These are phyloP conservation scores for Gossypium mustelinum DNA, from an alignment of 345 rosid species.

Conservation along the genomic window DNA sequence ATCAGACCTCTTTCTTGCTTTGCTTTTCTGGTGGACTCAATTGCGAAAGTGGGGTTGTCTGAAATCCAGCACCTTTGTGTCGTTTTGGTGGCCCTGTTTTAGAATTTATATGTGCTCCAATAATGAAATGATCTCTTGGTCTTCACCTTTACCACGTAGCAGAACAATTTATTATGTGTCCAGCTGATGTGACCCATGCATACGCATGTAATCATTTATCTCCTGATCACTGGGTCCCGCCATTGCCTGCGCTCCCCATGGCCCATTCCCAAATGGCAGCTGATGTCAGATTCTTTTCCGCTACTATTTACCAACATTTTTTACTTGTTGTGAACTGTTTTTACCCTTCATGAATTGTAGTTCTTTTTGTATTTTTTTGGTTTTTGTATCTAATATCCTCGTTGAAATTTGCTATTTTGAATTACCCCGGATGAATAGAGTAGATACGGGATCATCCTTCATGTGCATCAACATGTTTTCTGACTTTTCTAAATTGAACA, in stretches of 20 bases:
- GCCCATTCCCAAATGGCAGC: neutral
- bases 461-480: neutral
- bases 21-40: neutral
- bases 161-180: neutral
- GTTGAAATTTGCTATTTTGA: neutral
- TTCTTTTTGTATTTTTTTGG: no score
- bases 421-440: neutral
- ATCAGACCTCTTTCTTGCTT: conserved; percentile 9
- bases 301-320: neutral
- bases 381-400: neutral
- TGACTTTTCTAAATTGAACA: no score
- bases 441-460: neutral
- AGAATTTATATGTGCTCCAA: neutral
- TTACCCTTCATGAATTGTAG: neutral
- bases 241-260: neutral
- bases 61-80: conserved; percentile 16
- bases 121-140: conserved; percentile 16
- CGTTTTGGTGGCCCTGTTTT: conserved; percentile 21
- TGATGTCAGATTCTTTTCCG: neutral
- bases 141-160: conserved; percentile 13
- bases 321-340: neutral
- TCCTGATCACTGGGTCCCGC: conserved; percentile 21
- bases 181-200: conserved; percentile 25
- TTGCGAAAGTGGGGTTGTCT: conserved; percentile 22
- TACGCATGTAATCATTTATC: conserved; percentile 26